Conservation (phyloP, 768 basidiomycete species). For the Tulasnella sp. region DNA sequence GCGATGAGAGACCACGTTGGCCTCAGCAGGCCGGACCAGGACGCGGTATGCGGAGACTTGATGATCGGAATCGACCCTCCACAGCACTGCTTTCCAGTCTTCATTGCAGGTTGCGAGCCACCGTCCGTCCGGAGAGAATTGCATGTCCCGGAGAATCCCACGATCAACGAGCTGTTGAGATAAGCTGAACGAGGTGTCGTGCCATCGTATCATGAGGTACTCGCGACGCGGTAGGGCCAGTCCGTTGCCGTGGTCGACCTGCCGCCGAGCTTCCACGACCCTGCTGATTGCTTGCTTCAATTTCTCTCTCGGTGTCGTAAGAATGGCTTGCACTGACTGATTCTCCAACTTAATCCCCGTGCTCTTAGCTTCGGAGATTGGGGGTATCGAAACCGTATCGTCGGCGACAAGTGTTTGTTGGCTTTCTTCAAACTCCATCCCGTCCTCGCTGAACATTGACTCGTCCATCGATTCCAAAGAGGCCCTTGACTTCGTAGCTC, state of each 20-base stretch:
- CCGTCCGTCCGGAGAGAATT: not conserved
- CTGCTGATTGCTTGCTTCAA: not conserved
- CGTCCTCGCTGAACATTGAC: not conserved
- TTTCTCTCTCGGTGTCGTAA: not conserved
- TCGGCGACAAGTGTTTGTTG: not conserved
- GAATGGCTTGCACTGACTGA: not conserved
- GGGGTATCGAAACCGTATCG: not conserved
- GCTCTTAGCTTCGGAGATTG: not conserved
- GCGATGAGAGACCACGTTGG: not conserved
- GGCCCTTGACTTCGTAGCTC: not conserved
- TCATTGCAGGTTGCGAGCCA: not conserved
- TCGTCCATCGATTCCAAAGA: not conserved
- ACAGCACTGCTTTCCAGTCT: not conserved
- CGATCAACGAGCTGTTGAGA: not conserved
- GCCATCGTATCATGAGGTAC: not conserved
- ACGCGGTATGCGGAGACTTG: not conserved
- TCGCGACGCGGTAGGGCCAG: not conserved
- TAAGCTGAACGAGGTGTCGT: not conserved
- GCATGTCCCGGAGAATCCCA: not conserved
- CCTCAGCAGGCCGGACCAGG: not conserved
- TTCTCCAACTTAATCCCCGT: not conserved
- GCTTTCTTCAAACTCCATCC: not conserved
- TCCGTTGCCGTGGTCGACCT: not conserved
- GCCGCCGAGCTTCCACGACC: not conserved
- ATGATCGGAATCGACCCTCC: not conserved